phyloP scores from a whole-genome alignment of 352 stramenopile genomes.

The Poterioochromonas sp. region DNA sequence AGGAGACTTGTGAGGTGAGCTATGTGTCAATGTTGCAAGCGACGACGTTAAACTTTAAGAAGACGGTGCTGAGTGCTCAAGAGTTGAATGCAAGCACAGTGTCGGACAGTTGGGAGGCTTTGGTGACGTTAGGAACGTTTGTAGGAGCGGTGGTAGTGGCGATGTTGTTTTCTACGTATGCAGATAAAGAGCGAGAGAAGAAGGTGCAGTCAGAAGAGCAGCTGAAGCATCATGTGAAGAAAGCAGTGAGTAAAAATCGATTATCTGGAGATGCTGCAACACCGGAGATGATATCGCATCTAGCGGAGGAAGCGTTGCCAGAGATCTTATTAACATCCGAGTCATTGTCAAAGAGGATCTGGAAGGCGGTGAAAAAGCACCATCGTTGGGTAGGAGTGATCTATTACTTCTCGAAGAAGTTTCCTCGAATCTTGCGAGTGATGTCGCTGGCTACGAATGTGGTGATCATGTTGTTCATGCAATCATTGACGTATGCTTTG shows the following conservation, averaged over 20 bases:
- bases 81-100: not conserved
- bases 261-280: too few species aligned
- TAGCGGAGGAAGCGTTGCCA: not conserved
- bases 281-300: too few species aligned
- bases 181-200: too few species aligned
- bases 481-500: conserved; percentile 23
- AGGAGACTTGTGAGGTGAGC: too few species aligned
- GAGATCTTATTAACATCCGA: not conserved
- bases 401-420: conserved; percentile 14
- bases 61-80: not conserved
- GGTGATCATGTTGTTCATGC: conserved; percentile 22
- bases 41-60: not conserved
- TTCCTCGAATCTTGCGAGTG: conserved; percentile 4
- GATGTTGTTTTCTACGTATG: too few species aligned
- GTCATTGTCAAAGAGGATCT: not conserved
- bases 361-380: not conserved
- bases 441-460: conserved; percentile 16
- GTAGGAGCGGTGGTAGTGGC: not conserved
- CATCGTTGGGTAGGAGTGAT: conserved; percentile 18
- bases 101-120: not conserved
- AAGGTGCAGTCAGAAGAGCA: too few species aligned
- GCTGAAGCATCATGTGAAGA: too few species aligned
- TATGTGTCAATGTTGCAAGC: not conserved
- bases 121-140: not conserved
- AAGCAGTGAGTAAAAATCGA: too few species aligned